These are phyloP conservation scores for Blastomyces parvus DNA, from an alignment of 2,329 filamentous ascomycete species.

Conservation along the genomic window DNA sequence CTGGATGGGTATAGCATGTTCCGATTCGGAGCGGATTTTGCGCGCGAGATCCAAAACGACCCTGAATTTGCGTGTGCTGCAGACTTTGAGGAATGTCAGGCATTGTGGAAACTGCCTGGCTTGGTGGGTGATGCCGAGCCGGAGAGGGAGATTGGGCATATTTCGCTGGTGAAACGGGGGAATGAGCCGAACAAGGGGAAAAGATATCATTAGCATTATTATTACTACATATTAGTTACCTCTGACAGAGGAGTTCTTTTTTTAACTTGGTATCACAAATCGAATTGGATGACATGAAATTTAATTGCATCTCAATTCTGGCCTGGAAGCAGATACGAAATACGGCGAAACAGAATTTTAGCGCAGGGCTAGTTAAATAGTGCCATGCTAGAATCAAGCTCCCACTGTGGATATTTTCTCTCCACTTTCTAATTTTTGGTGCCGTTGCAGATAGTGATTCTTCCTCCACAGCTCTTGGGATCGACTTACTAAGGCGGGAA, in stretches of 20 bases:
- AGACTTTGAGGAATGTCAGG: neutral
- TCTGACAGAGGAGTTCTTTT: neutral
- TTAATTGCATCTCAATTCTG: too few relatives aligned
- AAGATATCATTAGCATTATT: neutral
- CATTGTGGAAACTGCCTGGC: neutral
- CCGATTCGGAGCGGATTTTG: conserved; percentile 11
- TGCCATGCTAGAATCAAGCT: too few relatives aligned
- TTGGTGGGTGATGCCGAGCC: neutral
- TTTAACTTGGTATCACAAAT: neutral
- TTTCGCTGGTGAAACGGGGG: neutral
- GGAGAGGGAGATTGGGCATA: neutral
- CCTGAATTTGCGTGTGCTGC: neutral
- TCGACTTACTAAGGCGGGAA: too few relatives aligned
- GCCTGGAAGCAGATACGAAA: too few relatives aligned
- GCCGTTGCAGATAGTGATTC: too few relatives aligned
- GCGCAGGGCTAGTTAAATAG: too few relatives aligned
- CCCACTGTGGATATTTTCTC: too few relatives aligned
- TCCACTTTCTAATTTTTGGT: too few relatives aligned
- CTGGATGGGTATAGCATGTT: conserved; percentile 15
- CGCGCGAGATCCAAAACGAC: neutral
- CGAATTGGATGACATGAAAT: neutral
- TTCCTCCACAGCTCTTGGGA: too few relatives aligned
- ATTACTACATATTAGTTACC: neutral
- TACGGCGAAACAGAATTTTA: too few relatives aligned
- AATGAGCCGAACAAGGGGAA: neutral